Base-by-base conservation (phyloP, 208 protist genomes). In the Trichomonas gallinae region DNA sequence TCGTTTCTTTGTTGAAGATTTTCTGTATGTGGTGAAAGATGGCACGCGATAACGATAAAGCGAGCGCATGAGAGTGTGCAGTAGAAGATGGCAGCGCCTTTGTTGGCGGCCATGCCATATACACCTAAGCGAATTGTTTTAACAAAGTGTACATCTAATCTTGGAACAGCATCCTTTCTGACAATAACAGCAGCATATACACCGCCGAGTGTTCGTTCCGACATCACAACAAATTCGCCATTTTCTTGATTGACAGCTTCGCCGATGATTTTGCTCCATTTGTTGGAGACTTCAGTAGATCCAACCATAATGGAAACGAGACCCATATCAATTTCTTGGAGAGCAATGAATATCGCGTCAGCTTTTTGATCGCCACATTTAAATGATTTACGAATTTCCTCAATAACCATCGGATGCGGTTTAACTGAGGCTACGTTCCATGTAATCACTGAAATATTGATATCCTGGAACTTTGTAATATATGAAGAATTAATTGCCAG, bases 291-390 rank as follows among this genome's bases (percentile, higher is more conserved):
- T 93, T 93, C 45, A 26, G 87, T 48, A 6, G 87, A 42, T 51
- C 87, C 87, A 38, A 26, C 17, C 42, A 93, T 44, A 51, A 93
- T 44, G 8, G 87, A 93, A 8, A 93, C 87, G 31, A 93, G 21
- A 58, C 87, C 87, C 87, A 93, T 93, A 51, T 93, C 87, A 38
- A 93, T 93, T 58, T 93, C 87, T 93, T 93, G 44, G 4, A 93
- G 34, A 38, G 87, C 87, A 51, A 93, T 93, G 34, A 93, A 93
- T 58, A 93, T 93, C 8, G 46, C 45, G 31, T 93, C 87, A 58
- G 44, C n/a, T 93, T 23, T 23, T 93, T n/a, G 1, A 51, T 34
- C 36, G 0, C 87, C 87, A 93, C 26, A 48, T 34, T 93, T 42
- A 26, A 93, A 93, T 48, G 87, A 42, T 51, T 93, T 0, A 48